These are phyloP conservation scores for Pseudonitzschia multiseries DNA, from an alignment of 108 stramenopile genomes.

Conservation along the genomic window DNA sequence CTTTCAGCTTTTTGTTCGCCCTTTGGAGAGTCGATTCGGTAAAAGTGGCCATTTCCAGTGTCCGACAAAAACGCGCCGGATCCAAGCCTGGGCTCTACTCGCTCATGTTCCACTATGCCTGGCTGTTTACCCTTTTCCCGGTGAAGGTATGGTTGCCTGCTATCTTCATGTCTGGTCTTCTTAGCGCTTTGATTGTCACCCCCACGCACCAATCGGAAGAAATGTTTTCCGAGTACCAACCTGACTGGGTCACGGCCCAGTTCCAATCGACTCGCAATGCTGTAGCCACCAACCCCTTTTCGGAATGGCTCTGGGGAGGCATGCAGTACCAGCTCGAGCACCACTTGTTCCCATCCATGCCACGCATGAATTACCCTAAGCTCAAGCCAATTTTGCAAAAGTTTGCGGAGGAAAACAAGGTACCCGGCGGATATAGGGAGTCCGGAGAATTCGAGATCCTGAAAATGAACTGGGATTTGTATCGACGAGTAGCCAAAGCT, in stretches of 20 bases:
- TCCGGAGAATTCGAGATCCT: slow-evolving; percentile 83
- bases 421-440: slow-evolving; percentile 86
- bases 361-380: slow-evolving; percentile 81
- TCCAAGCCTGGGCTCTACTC: slow-evolving; percentile 74
- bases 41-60: slow-evolving; percentile 68
- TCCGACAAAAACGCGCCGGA: slow-evolving; percentile 64
- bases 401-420: slow-evolving; percentile 89
- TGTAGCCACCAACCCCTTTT: slow-evolving; percentile 81
- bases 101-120: slow-evolving; percentile 76
- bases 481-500: slow-evolving; percentile 69
- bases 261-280: slow-evolving; percentile 91
- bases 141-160: slow-evolving; percentile 78
- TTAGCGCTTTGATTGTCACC: slow-evolving; percentile 92
- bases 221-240: slow-evolving; percentile 81
- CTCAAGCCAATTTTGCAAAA: slow-evolving; percentile 73
- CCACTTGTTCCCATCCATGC: slow-evolving; percentile 95
- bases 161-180: slow-evolving; percentile 82
- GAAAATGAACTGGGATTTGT: slow-evolving; percentile 83
- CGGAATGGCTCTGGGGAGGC: slow-evolving; percentile 92
- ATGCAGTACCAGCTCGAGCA: slow-evolving; percentile 97
- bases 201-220: slow-evolving; percentile 93
- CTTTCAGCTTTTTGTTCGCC: slow-evolving; percentile 85
- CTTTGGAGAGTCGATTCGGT: slow-evolving; percentile 89
- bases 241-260: slow-evolving; percentile 90
- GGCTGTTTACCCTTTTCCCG: slow-evolving; percentile 74